A percentile compares a stretch with the other conserved stretches of the same genome.
Conservation (phyloP, 805 yeast species). For the Maudiozyma pseudohumilis region DNA sequence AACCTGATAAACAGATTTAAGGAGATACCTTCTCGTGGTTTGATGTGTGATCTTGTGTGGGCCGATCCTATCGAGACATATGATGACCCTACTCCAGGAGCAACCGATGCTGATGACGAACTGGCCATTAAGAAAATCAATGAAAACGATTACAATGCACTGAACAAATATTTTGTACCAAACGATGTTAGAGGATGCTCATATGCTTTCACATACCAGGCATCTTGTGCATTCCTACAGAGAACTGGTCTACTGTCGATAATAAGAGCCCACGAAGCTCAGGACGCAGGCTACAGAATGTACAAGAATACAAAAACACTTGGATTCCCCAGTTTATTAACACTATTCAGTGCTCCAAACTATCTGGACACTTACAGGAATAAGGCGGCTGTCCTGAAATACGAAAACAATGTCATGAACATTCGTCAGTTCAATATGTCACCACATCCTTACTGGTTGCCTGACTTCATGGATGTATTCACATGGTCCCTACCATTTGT, state of each 20-base stretch:
- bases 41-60: conserved; percentile 94
- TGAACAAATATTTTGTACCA: conserved; percentile 36
- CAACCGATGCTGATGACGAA: conserved; percentile 5
- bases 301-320: conserved; percentile 73
- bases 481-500: conserved; percentile 97
- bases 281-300: conserved; percentile 94
- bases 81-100: conserved; percentile 43
- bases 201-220: conserved; percentile 75
- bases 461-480: conserved; percentile 94
- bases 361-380: conserved; percentile 86
- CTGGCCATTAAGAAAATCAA: conserved; percentile 1
- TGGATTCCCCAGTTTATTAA: conserved; percentile 83
- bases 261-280: conserved; percentile 95
- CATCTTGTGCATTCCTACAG: conserved; percentile 69
- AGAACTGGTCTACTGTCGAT: conserved; percentile 71
- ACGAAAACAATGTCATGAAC: conserved; percentile 87
- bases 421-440: conserved; percentile 87
- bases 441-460: conserved; percentile 95
- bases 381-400: conserved; percentile 89
- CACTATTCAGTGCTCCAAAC: conserved; percentile 93
- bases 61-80: conserved; percentile 91
- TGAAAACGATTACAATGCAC: conserved; percentile 10
- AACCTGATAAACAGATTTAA: conserved; percentile 65
- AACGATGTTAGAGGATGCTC: conserved; percentile 87
- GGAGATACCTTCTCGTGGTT: conserved; percentile 88